Evolutionary conservation across 2,329 filamentous ascomycete species (phyloP).

Genomic region (Aspergillus unguis): DNA sequence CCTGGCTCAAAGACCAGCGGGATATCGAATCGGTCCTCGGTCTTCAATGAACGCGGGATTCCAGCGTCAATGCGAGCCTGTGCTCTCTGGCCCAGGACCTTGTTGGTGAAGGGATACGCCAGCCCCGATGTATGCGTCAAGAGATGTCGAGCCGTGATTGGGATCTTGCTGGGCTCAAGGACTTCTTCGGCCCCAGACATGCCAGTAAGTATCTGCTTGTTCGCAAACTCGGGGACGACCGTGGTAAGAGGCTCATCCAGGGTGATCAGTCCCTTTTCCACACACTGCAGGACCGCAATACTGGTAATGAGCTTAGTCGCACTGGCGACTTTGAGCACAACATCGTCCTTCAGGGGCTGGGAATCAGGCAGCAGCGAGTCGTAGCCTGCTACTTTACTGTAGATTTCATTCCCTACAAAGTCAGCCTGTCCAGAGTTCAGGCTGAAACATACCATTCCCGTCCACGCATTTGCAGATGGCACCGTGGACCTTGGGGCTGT

Average conservation of each 20-base stretch:
- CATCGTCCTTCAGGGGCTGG: conserved; percentile 10
- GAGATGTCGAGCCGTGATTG: conserved; percentile 5
- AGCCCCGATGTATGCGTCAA: conserved; percentile 5
- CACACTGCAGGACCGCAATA: conserved; percentile 54
- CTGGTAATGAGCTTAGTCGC: conserved; percentile 49
- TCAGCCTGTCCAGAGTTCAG: background rate
- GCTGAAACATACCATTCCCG: background rate
- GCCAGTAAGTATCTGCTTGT: conserved; percentile 48
- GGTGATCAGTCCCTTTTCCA: conserved; percentile 50
- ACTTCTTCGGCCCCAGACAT: conserved; percentile 39
- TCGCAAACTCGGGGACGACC: conserved; percentile 49
- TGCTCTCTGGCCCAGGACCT: background rate
- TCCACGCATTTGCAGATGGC: conserved; percentile 9
- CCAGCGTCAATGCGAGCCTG: background rate
- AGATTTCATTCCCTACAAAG: background rate
- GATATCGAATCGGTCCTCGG: background rate
- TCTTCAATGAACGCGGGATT: background rate
- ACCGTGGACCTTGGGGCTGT: conserved; percentile 2
- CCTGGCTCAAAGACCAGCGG: conserved; percentile 9
- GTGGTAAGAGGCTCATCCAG: conserved; percentile 47
- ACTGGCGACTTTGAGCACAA: conserved; percentile 22
- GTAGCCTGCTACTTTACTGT: conserved; percentile 9
- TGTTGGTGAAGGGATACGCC: conserved; percentile 2
- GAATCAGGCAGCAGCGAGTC: background rate
- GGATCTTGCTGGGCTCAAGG: background rate